phyloP scores from a whole-genome alignment of 805 yeast species.

The Torulaspora gathmanii region DNA sequence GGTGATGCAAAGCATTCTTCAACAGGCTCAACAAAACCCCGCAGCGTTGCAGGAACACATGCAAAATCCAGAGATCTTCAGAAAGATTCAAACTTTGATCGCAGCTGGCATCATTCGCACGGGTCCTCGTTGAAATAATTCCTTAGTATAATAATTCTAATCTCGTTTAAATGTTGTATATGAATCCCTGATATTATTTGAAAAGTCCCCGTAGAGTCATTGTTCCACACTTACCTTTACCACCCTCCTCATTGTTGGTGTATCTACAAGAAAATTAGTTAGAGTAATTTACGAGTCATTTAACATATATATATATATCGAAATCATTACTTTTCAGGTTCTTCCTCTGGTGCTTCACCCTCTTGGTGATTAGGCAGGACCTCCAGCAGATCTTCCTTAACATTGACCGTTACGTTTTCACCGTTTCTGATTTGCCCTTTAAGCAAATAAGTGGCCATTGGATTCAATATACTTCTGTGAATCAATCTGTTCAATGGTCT shows the following conservation, averaged over 20 bases:
- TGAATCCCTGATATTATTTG: background rate
- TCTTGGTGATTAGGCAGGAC: slow-evolving; percentile 46
- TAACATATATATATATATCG: background rate
- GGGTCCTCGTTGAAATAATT: slow-evolving; percentile 36
- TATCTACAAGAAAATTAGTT: too few species aligned
- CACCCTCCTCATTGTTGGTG: too few species aligned
- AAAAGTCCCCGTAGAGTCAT: background rate
- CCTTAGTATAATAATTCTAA: background rate
- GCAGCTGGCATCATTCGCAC: slow-evolving; percentile 97
- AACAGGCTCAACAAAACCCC: slow-evolving; percentile 91
- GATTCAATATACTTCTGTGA: slow-evolving; percentile 79
- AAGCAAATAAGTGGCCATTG: slow-evolving; percentile 75
- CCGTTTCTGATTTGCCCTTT: slow-evolving; percentile 67
- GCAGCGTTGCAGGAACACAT: slow-evolving; percentile 96
- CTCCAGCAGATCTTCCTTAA: slow-evolving; percentile 41
- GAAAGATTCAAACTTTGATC: slow-evolving; percentile 80
- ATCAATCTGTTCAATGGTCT: slow-evolving; percentile 90
- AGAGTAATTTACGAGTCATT: background rate
- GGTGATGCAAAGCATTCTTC: slow-evolving; percentile 89
- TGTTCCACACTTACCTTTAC: background rate
- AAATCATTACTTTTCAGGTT: slow-evolving; percentile 17
- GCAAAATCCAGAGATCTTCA: slow-evolving; percentile 89
- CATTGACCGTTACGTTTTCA: slow-evolving; percentile 50
- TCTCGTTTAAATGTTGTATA: slow-evolving; percentile 3
- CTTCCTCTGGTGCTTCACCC: slow-evolving; percentile 27